Base-by-base conservation (phyloP, 2,329 filamentous ascomycete species). In the Pestalotiopsis sp. region DNA sequence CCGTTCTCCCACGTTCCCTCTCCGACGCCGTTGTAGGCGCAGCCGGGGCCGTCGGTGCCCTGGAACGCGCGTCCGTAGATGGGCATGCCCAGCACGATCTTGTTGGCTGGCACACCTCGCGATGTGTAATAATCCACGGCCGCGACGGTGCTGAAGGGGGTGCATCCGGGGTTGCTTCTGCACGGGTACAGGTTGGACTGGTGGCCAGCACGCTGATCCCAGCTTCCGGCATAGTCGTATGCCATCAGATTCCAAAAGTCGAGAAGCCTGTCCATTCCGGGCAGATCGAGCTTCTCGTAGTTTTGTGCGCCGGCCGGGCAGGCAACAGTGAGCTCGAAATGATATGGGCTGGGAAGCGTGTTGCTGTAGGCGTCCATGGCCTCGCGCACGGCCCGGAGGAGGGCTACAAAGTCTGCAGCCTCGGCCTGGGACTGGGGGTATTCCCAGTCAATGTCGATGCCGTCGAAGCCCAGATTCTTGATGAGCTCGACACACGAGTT, bases 61-160 rank as follows among this genome's bases (percentile, higher is more conserved):
- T 90, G 86, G 78, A 98, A 98, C 0, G 93, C 90, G 45, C 94
- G 92, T 1, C 95, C 95, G 77, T 98, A 98, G 13, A 98, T 83
- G 2, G 95, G 95, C 92, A 98, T 95, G 2, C 95, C 95, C 14
- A 98, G 80, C 3, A 97, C 92, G 66, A 98, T 88, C 81, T 97
- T 98, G 70, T 84, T 77, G 0, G 90, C 77, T 0, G 86, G 76
- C 0, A 98, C 90, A 6, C 91, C 91, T 13, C 87, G 74, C n/a
- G 81, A 77, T 17, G 87, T 83, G 82, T 98, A 98, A 73, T 89
- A 86, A 13, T 89, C 82, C 6, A 98, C 82, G 0, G 95, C 94
- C 1, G 86, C 83, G 3, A 88, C 83, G 2, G 92, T 93, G 80
- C 88, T 93, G 82, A 95, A 97, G 0, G 94, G 94, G 0, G 95